These are phyloP conservation scores for Phialophora expanda DNA, from an alignment of 2,329 filamentous ascomycete species.

Conservation along the genomic window DNA sequence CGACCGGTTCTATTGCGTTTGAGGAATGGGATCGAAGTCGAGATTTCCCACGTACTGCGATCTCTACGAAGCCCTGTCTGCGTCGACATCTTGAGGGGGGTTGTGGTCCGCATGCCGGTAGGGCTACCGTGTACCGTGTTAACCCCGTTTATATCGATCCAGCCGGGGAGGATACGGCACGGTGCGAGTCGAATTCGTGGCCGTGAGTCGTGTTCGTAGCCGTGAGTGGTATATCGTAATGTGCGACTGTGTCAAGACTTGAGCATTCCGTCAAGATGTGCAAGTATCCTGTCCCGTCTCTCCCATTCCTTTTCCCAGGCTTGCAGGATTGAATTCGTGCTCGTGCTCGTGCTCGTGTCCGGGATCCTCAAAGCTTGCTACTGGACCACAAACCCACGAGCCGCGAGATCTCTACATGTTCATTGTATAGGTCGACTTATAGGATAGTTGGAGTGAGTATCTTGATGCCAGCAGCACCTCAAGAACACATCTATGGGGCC, in stretches of 20 bases:
- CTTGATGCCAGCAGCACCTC: too few relatives aligned
- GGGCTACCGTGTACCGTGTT: not conserved
- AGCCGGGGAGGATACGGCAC: not conserved
- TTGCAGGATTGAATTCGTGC: not conserved
- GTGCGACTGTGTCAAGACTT: not conserved
- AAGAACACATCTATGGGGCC: conserved; percentile 46
- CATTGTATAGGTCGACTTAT: not conserved
- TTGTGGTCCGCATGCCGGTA: not conserved
- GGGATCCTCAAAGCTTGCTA: not conserved
- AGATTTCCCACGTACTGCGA: not conserved
- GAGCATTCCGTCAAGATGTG: too few relatives aligned
- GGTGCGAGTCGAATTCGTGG: not conserved
- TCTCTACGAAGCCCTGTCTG: not conserved
- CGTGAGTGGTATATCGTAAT: not conserved
- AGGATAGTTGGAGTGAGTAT: not conserved
- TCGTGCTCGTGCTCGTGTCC: not conserved
- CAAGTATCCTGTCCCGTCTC: too few relatives aligned
- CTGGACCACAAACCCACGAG: not conserved
- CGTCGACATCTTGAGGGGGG: not conserved
- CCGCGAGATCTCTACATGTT: not conserved
- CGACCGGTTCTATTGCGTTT: not conserved
- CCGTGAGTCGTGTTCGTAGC: not conserved
- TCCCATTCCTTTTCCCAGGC: not conserved
- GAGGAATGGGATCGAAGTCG: not conserved
- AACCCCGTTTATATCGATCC: not conserved